Conservation (phyloP, 1,139 yeast genomes). For the Pichia sp. region DNA sequence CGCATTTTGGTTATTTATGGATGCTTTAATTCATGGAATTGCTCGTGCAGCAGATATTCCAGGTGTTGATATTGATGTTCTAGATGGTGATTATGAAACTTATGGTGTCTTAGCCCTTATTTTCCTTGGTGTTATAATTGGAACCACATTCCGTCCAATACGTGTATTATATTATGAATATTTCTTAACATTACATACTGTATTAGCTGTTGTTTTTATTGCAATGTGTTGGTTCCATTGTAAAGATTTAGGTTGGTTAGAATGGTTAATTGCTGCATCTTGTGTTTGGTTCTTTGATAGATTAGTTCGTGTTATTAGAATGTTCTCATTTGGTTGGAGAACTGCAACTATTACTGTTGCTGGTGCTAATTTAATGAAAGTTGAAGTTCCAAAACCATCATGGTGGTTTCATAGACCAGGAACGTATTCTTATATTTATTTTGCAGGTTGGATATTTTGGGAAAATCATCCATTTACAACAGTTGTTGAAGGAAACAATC, state of each 20-base stretch:
- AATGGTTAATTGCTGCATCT: slow-evolving; percentile 38
- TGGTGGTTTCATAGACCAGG: slow-evolving; percentile 34
- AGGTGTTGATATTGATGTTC: slow-evolving; percentile 13
- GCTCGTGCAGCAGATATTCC: slow-evolving; percentile 17
- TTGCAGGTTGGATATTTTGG: slow-evolving; percentile 22
- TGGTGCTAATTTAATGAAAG: slow-evolving; percentile 36
- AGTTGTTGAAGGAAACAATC: slow-evolving; percentile 14
- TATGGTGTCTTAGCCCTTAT: slow-evolving; percentile 36
- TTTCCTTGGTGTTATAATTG: slow-evolving; percentile 35
- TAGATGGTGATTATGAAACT: slow-evolving; percentile 31
- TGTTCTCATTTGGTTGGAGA: slow-evolving; percentile 35
- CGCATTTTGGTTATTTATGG: slow-evolving; percentile 41
- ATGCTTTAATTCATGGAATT: slow-evolving; percentile 26
- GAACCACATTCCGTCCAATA: slow-evolving; percentile 40
- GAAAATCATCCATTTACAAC: slow-evolving; percentile 38
- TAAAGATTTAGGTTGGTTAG: slow-evolving; percentile 37
- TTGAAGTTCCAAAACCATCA: slow-evolving; percentile 36
- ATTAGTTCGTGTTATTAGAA: slow-evolving; percentile 31
- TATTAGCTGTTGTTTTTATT: slow-evolving; percentile 33
- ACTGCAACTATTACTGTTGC: slow-evolving; percentile 19
- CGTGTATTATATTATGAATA: slow-evolving; percentile 43
- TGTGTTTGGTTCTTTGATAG: slow-evolving; percentile 37
- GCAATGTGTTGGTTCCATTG: slow-evolving; percentile 38
- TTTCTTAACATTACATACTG: slow-evolving; percentile 34
- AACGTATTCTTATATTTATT: slow-evolving; percentile 40